A percentile compares a stretch with the other conserved stretches of the same genome.
phyloP scores from a whole-genome alignment of 202 grass and related monocot species.

The Zoysia matrella region DNA sequence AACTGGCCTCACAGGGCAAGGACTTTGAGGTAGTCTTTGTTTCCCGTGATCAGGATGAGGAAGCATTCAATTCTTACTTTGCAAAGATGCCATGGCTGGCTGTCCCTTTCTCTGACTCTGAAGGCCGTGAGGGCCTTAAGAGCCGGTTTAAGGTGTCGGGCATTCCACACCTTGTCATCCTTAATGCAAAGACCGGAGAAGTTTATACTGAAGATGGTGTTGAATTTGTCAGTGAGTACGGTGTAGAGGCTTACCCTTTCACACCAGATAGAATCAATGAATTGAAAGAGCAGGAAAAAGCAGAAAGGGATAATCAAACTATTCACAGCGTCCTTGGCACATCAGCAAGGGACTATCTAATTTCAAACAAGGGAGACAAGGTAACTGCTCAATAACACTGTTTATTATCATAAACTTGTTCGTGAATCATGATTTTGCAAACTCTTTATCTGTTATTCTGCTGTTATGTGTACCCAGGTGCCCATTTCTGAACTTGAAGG shows the following conservation, averaged over 20 bases:
- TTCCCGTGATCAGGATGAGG: constrained; percentile 54
- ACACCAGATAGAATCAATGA: constrained; percentile 59
- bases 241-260: constrained; percentile 71
- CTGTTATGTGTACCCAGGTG: constrained; percentile 54
- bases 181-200: too few species aligned
- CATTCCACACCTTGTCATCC: too few species aligned
- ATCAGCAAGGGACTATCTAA: constrained; percentile 58
- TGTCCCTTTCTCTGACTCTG: too few species aligned
- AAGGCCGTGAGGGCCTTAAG: too few species aligned
- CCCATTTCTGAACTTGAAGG: constrained; percentile 48
- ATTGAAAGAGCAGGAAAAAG: constrained; percentile 63
- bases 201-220: constrained; percentile 40
- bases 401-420: not conserved
- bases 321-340: constrained; percentile 59
- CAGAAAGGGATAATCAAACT: constrained; percentile 74
- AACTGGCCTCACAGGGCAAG: constrained; percentile 56
- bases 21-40: constrained; percentile 78
- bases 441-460: constrained; percentile 20
- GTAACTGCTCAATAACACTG: constrained; percentile 41
- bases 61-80: constrained; percentile 67
- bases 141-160: too few species aligned
- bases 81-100: not conserved
- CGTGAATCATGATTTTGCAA: not conserved
- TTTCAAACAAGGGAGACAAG: constrained; percentile 71
- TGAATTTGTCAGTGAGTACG: constrained; percentile 55